Percentiles rank a stretch among this genome's conserved stretches.
Conservation (phyloP, 164 flowering plant species). For the Pachysandra terminalis region DNA sequence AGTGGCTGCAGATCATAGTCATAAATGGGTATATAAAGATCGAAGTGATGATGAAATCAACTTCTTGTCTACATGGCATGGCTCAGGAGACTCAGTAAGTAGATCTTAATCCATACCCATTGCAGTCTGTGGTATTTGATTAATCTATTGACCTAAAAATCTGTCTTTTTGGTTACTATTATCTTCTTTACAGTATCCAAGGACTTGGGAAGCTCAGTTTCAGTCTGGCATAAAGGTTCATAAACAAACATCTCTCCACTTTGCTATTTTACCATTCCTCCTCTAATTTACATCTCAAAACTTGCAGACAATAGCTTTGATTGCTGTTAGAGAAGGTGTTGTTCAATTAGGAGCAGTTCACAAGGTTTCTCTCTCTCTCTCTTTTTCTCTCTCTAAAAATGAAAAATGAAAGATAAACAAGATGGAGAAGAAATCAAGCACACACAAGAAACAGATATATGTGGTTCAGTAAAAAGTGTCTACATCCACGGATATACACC, state of each 20-base stretch:
- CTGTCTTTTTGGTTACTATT: background rate
- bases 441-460: too few species aligned
- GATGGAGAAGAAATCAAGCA: too few species aligned
- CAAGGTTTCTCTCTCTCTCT: slow-evolving; percentile 47
- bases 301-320: slow-evolving; percentile 89
- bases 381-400: slow-evolving; percentile 23
- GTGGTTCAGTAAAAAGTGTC: too few species aligned
- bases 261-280: background rate
- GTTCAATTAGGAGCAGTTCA: slow-evolving; percentile 81
- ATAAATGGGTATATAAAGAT: too few species aligned
- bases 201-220: slow-evolving; percentile 99
- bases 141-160: background rate
- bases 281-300: slow-evolving; percentile 8
- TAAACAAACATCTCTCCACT: slow-evolving; percentile 3
- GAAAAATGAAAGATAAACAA: too few species aligned
- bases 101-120: background rate
- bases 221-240: slow-evolving; percentile 91
- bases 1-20: slow-evolving; percentile 96
- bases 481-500: too few species aligned
- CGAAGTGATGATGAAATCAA: too few species aligned
- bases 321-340: slow-evolving; percentile 96
- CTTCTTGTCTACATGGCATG: slow-evolving; percentile 91
- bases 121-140: background rate
- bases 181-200: slow-evolving; percentile 60
- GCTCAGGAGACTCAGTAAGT: slow-evolving; percentile 79